Conservation (phyloP, 1,139 yeast genomes). For the Geotrichum phurueaensis region DNA sequence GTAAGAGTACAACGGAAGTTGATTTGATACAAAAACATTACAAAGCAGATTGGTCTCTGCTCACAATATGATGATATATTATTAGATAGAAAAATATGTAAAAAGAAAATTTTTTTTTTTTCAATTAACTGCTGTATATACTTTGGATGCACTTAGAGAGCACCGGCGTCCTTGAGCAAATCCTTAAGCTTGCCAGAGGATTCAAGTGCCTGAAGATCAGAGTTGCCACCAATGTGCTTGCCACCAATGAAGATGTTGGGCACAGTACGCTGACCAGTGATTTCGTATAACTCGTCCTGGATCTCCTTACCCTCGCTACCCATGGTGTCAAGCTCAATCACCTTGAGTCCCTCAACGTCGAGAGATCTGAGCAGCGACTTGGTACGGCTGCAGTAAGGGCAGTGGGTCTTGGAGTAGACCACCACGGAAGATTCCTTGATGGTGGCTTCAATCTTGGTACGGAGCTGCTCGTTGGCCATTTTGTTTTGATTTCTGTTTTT, state of each 20-base stretch:
- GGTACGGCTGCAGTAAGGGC: slow-evolving; percentile 31
- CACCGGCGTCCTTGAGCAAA: slow-evolving; percentile 27
- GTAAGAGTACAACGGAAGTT: background rate
- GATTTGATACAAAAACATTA: background rate
- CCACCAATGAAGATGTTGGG: slow-evolving; percentile 90
- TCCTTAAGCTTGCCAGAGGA: slow-evolving; percentile 37
- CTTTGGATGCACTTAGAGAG: slow-evolving; percentile 3
- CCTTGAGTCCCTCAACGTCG: slow-evolving; percentile 23
- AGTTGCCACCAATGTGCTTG: slow-evolving; percentile 91
- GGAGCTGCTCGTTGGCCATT: slow-evolving; percentile 6
- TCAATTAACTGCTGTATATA: background rate
- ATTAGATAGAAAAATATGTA: background rate
- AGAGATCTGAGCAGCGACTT: slow-evolving; percentile 26
- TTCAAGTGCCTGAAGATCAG: slow-evolving; percentile 65
- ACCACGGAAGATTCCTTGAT: slow-evolving; percentile 14
- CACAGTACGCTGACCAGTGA: slow-evolving; percentile 88
- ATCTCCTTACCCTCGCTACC: slow-evolving; percentile 53
- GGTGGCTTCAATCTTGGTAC: slow-evolving; percentile 9
- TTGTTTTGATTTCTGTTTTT: background rate
- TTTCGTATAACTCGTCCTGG: slow-evolving; percentile 68
- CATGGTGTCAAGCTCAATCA: slow-evolving; percentile 27
- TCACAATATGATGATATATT: background rate
- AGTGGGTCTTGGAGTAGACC: slow-evolving; percentile 18
- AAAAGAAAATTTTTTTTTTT: background rate
- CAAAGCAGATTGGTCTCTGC: background rate